Evolutionary conservation across 1,284 basidiomycete genomes (phyloP), one percentile per base, ranked within the genome.

Genomic region (Austroboletus niveus): DNA sequence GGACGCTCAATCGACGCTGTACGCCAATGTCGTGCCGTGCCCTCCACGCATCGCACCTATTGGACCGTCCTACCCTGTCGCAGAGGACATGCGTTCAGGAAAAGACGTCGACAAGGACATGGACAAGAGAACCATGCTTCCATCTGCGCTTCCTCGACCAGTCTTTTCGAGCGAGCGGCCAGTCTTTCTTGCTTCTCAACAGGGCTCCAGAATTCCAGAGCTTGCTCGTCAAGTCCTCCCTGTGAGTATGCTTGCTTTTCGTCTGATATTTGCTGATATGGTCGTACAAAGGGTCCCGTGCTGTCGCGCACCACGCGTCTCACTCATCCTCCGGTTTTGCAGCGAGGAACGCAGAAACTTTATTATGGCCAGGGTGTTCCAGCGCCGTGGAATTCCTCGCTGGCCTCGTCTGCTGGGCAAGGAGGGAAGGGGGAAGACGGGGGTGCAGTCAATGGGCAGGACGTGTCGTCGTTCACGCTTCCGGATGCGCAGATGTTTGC

Each of bases 401-500:
- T 74, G n/a, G 48, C 69, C 14, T 56, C 66, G 15, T 63, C 69
- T 8, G 69, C 49, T 3, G 17, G 34, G 15, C 62, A 55, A 10
- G 60, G 60, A 9, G 55, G 58, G n/a, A 69, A 65, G n/a, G 60
- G 54, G 2, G 63, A 69, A 29, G 66, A 70, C 2, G 48, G 49
- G 11, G 34, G 14, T 58, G 54, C 49, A 66, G 63, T 57, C 63
- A 71, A 51, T 14, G 68, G 63, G 17, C 56, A 74, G 67, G 58
- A 72, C 57, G 58, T 65, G 32, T 48, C 65, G 48, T 57, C 63
- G 73, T 75, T 57, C 62, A 75, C 43, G 39, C 70, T 89, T 27
- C 82, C 84, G 0, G 87, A 89, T 56, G 88, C 88, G 12, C 72
- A 79, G 45, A 64, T 88, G 53, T 87, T 75, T 60, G 82, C 85